A percentile compares a stretch with the other conserved stretches of the same genome.
These are phyloP conservation scores for Tolypocladium nubicola DNA, from an alignment of 2,329 filamentous ascomycete genomes.

Conservation along the genomic window DNA sequence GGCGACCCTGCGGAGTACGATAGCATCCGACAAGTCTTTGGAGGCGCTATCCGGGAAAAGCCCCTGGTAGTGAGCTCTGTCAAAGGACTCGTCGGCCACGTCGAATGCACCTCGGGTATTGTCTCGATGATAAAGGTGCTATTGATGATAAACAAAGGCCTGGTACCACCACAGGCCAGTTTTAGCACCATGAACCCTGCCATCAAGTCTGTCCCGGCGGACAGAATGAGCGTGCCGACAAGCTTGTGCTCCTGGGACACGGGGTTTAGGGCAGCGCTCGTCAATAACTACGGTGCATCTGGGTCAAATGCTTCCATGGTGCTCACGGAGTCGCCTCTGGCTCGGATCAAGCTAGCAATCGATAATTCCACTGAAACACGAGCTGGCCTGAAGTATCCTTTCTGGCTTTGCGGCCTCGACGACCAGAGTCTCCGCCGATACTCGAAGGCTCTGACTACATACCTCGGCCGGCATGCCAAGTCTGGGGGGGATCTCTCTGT, in stretches of 20 bases:
- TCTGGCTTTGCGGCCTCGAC: conserved; percentile 1
- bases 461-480: neutral
- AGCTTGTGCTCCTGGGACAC: conserved; percentile 13
- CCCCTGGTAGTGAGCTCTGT: conserved; percentile 10
- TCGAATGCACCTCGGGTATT: conserved; percentile 26
- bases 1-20: conserved; percentile 38
- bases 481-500: neutral
- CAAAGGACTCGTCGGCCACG: conserved; percentile 16
- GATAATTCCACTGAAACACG: neutral
- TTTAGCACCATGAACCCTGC: conserved; percentile 17
- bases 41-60: conserved; percentile 5
- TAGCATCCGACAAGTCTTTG: conserved; percentile 6
- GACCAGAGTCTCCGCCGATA: neutral
- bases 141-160: conserved; percentile 24
- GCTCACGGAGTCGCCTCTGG: conserved; percentile 7
- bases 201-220: conserved; percentile 4
- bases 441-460: neutral
- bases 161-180: conserved; percentile 22
- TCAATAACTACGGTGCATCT: conserved; percentile 26
- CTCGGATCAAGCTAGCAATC: neutral
- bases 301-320: conserved; percentile 14
- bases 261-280: conserved; percentile 9
- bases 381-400: neutral
- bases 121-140: conserved; percentile 36
- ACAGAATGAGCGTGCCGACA: conserved; percentile 9